Evolutionary conservation across 306 rosid genomes (phyloP), one percentile per base, ranked within the genome.

Genomic region (Casuarina glauca): DNA sequence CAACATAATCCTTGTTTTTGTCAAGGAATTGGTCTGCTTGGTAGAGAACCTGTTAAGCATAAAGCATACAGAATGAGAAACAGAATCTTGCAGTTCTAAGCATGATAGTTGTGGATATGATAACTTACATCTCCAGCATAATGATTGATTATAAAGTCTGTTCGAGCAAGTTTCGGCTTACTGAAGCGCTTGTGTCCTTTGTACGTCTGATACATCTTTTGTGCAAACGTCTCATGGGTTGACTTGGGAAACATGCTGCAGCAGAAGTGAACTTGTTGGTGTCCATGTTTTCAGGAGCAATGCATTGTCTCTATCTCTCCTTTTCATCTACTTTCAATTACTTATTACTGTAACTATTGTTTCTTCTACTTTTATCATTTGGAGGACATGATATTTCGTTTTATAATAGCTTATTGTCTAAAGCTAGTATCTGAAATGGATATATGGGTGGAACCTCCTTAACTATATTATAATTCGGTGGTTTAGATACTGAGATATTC

Each of bases 241-340:
- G 97, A 86, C 82, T 92, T 92, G 13, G 97, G 97, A 75, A 92
- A 92, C 97, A 92, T 92, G 70, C 97, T 92, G 90, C 80, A 84
- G 75, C 79, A 84, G 60, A 81, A 68, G 52, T 58, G 20, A 74
- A 76, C 63, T 35, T 45, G 58, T 58, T 66, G 17, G 26, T 53
- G 58, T 57, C 38, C 11, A 51, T 36, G 35, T 67, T 6, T 72
- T 72, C 54, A 62, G 20, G 45, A 42, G 15, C 8, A 32, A 49
- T 79, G 16, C 6, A 68, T 13, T 41, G 4, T 68, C 15, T 19
- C 50, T 68, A 3, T 76, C 16, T 70, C 41, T 8, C 17, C 3
- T 9, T 48, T 74, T 20, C 8, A 38, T 50, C 50, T 43, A 41
- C 43, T 3, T 26, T 53, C 17, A 46, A 50, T 67, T 16, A 17